Base-by-base conservation (phyloP, 345 rosid genomes). In the Orychophragmus violaceus region DNA sequence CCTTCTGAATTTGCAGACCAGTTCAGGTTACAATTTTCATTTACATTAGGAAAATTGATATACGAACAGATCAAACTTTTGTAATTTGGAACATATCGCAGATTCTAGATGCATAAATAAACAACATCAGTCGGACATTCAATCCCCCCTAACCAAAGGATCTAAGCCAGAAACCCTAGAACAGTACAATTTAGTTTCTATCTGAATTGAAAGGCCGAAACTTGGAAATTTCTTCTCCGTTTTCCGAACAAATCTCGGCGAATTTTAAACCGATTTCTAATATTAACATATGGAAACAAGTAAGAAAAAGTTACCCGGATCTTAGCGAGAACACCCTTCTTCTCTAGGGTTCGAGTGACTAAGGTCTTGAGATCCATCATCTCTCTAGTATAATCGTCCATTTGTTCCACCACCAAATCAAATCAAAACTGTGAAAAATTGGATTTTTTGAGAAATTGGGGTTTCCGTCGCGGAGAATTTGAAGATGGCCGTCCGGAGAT, bases 351-450 rank as follows among this genome's bases (percentile, higher is more conserved):
- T 76, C 99, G 96, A 52, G 99, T 94, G 68, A 94, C 99, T 13
- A 94, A 90, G 77, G 99, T 95, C 77, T 95, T 95, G 66, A 95
- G 92, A 85, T 95, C 99, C 99, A 95, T 91, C 99, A 95, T 95
- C 69, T 95, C 99, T 80, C 97, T 83, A 5, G 99, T 87, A 50
- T 95, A 95, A 78, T 91, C 99, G 65, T 95, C 99, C 99, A 95
- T 94, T 52, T 9, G 72, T 59, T 69, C 39, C 2, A 54, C 5
- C 18, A 23, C 44, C n/a, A 30, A 42, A n/a, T 62, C 51, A 8
- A 59, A 49, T 44, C 10, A 6, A 37, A 8, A 54, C 62, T 28
- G 14, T 16, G 57, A 24, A 59, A 17, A 33, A 7, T 41, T 68
- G 44, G 36, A n/a, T n/a, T n/a, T n/a, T n/a, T n/a, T n/a, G n/a